Conservation (phyloP, 2,329 filamentous ascomycete genomes). For the Nectriaceae sp. region DNA sequence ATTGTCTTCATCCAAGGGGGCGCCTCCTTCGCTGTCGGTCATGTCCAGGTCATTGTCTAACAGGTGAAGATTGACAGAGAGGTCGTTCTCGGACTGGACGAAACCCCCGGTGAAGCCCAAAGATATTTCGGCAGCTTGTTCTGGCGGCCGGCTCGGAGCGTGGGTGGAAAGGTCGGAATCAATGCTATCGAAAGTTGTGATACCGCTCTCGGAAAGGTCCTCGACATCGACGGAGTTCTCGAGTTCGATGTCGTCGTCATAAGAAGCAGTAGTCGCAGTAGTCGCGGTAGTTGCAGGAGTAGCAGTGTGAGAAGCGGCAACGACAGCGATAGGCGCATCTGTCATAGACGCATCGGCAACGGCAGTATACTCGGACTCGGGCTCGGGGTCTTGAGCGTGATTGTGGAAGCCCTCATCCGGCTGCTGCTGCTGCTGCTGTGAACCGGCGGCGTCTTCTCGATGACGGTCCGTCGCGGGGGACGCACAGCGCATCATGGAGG, state of each 20-base stretch:
- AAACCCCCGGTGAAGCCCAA: no score
- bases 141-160: constrained; percentile 7
- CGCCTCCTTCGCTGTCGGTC: constrained; percentile 38
- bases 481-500: constrained; percentile 26
- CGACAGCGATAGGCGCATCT: constrained; percentile 16
- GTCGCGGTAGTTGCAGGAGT: constrained; percentile 7
- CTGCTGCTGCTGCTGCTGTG: constrained; percentile 10
- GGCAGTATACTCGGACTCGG: background rate
- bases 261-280: constrained; percentile 6
- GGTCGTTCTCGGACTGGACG: background rate
- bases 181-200: no score
- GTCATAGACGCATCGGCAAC: constrained; percentile 13
- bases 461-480: constrained; percentile 19
- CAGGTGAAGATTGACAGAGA: background rate
- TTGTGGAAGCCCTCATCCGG: constrained; percentile 23
- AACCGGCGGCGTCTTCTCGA: constrained; percentile 21
- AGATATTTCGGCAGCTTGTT: no score
- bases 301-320: constrained; percentile 11
- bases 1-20: constrained; percentile 21
- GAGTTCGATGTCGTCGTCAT: constrained; percentile 4
- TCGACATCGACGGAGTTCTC: constrained; percentile 10
- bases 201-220: no score
- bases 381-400: constrained; percentile 10
- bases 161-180: constrained; percentile 12
- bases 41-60: constrained; percentile 34